Evolutionary conservation across 2,329 filamentous ascomycete genomes (phyloP).

Genomic region (Ceratocystis alfenasii): DNA sequence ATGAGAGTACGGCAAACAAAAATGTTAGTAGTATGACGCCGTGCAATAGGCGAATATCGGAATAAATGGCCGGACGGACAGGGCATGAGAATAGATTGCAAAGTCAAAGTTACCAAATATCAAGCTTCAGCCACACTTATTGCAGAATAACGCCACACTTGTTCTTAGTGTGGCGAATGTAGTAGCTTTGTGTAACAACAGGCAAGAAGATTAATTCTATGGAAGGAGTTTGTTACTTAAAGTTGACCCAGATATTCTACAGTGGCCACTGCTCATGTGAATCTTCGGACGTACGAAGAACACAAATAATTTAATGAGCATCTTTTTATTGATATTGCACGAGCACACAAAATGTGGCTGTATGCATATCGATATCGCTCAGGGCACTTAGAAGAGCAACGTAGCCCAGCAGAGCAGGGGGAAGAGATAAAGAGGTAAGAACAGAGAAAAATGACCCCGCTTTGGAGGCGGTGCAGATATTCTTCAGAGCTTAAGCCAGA

Average conservation of each 20-base stretch:
- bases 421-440: not conserved
- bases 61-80: no score
- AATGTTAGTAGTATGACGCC: not conserved
- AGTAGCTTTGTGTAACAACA: not conserved
- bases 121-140: not conserved
- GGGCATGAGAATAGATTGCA: not conserved
- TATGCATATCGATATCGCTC: no score
- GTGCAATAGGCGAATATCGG: not conserved
- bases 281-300: not conserved
- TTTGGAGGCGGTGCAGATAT: slow-evolving; percentile 11
- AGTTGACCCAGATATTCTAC: not conserved
- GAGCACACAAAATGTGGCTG: no score
- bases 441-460: not conserved
- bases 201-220: not conserved
- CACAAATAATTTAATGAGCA: not conserved
- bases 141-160: not conserved
- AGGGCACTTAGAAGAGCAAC: not conserved
- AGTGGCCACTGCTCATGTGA: no score
- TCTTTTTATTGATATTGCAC: not conserved
- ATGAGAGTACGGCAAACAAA: not conserved
- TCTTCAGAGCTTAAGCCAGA: not conserved
- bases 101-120: not conserved
- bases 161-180: not conserved
- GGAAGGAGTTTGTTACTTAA: not conserved
- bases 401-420: not conserved